Evolutionary conservation across 1,284 basidiomycete genomes (phyloP).

Genomic region (Phellopilus nigrolimitatus): DNA sequence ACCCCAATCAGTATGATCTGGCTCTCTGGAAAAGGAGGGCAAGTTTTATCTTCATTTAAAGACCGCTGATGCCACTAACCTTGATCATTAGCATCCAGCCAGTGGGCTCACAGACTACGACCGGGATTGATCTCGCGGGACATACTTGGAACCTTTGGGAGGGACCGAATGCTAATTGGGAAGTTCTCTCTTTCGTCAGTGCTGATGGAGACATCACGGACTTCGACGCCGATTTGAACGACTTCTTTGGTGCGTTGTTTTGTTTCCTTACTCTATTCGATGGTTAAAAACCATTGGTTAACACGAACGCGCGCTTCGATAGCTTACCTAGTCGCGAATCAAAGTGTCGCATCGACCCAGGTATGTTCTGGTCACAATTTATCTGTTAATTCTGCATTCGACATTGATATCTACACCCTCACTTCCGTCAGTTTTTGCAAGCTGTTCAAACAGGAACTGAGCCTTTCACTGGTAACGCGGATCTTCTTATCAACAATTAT

Average conservation of each 20-base stretch:
- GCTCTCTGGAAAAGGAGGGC: conserved; percentile 58
- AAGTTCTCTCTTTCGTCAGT: conserved; percentile 53
- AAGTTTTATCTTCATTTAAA: conserved; percentile 19
- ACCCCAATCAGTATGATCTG: conserved; percentile 47
- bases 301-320: conserved; percentile 3
- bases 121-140: conserved; percentile 40
- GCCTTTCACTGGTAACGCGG: conserved; percentile 41
- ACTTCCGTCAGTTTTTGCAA: conserved; percentile 38
- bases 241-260: conserved; percentile 45
- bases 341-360: conserved; percentile 39
- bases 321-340: conserved; percentile 38
- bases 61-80: neutral
- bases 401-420: conserved; percentile 9
- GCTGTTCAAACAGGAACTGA: conserved; percentile 45
- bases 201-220: conserved; percentile 42
- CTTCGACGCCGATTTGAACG: conserved; percentile 52
- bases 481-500: conserved; percentile 35
- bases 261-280: neutral
- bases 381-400: neutral
- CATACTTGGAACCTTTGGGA: conserved; percentile 55
- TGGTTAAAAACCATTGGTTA: neutral
- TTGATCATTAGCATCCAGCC: conserved; percentile 50
- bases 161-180: conserved; percentile 52
- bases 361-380: conserved; percentile 29
- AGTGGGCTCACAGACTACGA: conserved; percentile 45